phyloP scores from a whole-genome alignment of 2,329 filamentous ascomycete species.

The Aspergillus calidoustus region DNA sequence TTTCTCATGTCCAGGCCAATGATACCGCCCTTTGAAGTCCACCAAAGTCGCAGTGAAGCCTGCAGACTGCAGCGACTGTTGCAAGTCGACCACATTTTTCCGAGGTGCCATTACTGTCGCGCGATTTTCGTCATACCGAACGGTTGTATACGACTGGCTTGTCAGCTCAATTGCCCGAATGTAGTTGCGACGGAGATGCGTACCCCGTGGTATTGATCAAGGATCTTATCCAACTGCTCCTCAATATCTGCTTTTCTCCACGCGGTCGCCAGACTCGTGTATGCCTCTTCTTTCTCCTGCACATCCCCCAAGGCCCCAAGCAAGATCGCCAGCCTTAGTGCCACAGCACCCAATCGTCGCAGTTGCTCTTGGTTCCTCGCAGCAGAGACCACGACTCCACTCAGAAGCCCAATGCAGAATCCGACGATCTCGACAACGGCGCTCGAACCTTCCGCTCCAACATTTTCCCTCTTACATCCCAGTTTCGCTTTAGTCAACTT shows the following conservation, averaged over 20 bases:
- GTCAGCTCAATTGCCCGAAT: background rate
- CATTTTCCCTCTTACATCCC: background rate
- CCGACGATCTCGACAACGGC: constrained; percentile 22
- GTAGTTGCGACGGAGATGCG: background rate
- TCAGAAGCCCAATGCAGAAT: constrained; percentile 27
- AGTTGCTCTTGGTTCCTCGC: constrained; percentile 6
- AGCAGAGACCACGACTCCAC: constrained; percentile 19
- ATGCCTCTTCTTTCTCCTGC: constrained; percentile 20
- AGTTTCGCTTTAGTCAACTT: constrained; percentile 2
- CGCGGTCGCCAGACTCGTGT: constrained; percentile 22
- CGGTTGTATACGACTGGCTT: constrained; percentile 23
- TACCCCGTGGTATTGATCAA: constrained; percentile 18
- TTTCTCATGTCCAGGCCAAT: constrained; percentile 22
- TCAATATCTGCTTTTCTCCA: constrained; percentile 15
- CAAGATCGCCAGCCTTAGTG: constrained; percentile 21
- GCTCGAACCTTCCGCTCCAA: background rate
- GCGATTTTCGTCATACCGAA: constrained; percentile 23
- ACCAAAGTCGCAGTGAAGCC: constrained; percentile 20
- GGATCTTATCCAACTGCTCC: background rate
- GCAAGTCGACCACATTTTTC: constrained; percentile 8
- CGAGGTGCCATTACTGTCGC: constrained; percentile 24
- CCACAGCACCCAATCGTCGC: constrained; percentile 17
- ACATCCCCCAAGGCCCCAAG: constrained; percentile 24
- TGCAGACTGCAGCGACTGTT: constrained; percentile 16
- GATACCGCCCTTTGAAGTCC: constrained; percentile 27